A percentile compares a stretch with the other conserved stretches of the same genome.
phyloP scores from a whole-genome alignment of 176 grass and related monocot genomes.

The Melocanna baccifera region DNA sequence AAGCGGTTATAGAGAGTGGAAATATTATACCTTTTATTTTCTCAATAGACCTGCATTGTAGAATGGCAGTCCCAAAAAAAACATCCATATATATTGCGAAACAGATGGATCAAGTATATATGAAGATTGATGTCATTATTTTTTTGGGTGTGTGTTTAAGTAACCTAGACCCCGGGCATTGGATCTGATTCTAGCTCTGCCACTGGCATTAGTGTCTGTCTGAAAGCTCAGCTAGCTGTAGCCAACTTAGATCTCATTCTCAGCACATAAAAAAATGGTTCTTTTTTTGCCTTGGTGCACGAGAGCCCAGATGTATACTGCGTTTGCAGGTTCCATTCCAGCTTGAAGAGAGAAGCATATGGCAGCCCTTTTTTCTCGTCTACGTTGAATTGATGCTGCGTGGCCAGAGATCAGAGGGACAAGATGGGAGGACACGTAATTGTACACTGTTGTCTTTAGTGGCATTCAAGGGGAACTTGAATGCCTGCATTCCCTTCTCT shows the following conservation, averaged over 20 bases:
- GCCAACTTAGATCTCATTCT: neutral
- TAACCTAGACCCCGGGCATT: neutral
- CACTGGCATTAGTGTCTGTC: neutral
- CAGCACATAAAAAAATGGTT: too few relatives aligned
- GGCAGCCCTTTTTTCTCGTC: neutral
- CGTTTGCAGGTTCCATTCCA: neutral
- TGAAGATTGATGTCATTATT: neutral
- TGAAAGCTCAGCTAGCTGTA: neutral
- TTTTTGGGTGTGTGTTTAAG: neutral
- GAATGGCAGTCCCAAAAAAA: neutral
- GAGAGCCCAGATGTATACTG: too few relatives aligned
- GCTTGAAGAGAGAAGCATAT: neutral
- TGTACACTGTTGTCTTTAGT: constrained; percentile 21
- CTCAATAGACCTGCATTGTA: neutral
- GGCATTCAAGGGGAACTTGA: constrained; percentile 33
- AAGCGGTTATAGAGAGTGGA: neutral
- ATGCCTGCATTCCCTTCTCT: constrained; percentile 31
- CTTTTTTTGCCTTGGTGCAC: too few relatives aligned
- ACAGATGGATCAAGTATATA: neutral
- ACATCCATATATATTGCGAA: too few relatives aligned
- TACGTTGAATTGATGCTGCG: neutral
- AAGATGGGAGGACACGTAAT: constrained; percentile 28
- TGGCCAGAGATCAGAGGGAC: constrained; percentile 6
- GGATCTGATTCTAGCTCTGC: neutral
- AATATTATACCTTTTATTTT: neutral